These are phyloP conservation scores for Trichosporon coremiiforme DNA, from an alignment of 1,284 basidiomycete genomes.

Conservation along the genomic window DNA sequence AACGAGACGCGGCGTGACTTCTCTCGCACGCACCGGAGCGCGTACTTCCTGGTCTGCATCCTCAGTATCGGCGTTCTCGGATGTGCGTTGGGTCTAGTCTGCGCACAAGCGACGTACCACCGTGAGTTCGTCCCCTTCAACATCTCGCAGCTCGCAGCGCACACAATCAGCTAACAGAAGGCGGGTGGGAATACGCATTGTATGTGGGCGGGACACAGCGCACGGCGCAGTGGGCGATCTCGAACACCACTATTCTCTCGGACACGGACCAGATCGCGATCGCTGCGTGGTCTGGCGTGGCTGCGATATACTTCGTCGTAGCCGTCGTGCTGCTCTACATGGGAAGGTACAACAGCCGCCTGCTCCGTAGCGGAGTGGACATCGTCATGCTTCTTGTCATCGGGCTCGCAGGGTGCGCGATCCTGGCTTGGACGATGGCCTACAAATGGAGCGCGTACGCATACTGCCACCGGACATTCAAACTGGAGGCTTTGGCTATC, in stretches of 20 bases:
- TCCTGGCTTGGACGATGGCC: constrained; percentile 3
- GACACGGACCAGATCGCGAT: not conserved
- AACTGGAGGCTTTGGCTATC: not conserved
- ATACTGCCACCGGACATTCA: not conserved
- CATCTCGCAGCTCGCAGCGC: no score
- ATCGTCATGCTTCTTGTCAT: not conserved
- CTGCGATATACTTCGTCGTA: not conserved
- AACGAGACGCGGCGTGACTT: not conserved
- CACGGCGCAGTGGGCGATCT: constrained; percentile 9
- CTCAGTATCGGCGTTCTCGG: not conserved
- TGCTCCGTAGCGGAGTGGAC: not conserved
- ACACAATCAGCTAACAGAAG: not conserved
- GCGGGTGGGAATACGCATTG: not conserved
- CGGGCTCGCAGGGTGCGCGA: not conserved
- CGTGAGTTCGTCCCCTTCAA: not conserved
- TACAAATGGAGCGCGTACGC: constrained; percentile 4
- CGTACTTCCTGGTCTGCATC: not conserved
- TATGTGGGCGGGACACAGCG: not conserved
- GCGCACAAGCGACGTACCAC: not conserved
- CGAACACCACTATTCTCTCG: not conserved
- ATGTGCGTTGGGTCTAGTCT: not conserved
- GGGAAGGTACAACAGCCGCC: not conserved
- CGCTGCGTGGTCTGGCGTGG: not conserved
- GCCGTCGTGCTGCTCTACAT: not conserved
- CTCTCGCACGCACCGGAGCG: not conserved